phyloP scores from a whole-genome alignment of 805 yeast species.

The Scheffersomyces stipitis region DNA sequence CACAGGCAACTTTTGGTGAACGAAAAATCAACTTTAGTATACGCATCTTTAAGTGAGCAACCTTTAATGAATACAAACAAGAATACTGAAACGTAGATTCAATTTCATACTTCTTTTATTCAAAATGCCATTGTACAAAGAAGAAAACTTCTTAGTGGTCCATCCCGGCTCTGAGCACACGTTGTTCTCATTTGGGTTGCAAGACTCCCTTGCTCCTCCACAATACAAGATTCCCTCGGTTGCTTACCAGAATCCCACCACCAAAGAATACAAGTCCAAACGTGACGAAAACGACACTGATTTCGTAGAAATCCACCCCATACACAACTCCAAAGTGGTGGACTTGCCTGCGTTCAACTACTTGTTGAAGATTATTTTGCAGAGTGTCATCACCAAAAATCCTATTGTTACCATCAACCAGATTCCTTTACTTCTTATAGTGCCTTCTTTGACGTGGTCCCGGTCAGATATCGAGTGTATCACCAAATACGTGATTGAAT shows the following conservation, averaged over 20 bases:
- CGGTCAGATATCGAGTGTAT: slow-evolving; percentile 64
- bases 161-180: slow-evolving; percentile 80
- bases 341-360: slow-evolving; percentile 71
- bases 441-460: slow-evolving; percentile 66
- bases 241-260: slow-evolving; percentile 52
- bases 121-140: slow-evolving; percentile 44
- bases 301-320: slow-evolving; percentile 56
- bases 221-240: slow-evolving; percentile 72
- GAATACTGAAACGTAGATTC: no score
- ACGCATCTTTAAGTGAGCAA: no score
- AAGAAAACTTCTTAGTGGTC: slow-evolving; percentile 52
- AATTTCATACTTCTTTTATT: no score
- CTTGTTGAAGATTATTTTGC: slow-evolving; percentile 47
- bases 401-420: slow-evolving; percentile 55
- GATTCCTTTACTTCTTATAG: slow-evolving; percentile 68
- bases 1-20: no score
- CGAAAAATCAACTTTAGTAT: no score
- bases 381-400: slow-evolving; percentile 35
- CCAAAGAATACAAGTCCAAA: slow-evolving; percentile 33
- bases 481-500: slow-evolving; percentile 74
- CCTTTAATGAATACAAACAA: no score
- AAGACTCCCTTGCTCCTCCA: slow-evolving; percentile 73
- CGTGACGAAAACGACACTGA: slow-evolving; percentile 16
- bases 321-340: slow-evolving; percentile 60
- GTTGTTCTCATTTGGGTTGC: slow-evolving; percentile 77